phyloP scores from a whole-genome alignment of 352 stramenopile species.

The Globisporangium abappressorium region DNA sequence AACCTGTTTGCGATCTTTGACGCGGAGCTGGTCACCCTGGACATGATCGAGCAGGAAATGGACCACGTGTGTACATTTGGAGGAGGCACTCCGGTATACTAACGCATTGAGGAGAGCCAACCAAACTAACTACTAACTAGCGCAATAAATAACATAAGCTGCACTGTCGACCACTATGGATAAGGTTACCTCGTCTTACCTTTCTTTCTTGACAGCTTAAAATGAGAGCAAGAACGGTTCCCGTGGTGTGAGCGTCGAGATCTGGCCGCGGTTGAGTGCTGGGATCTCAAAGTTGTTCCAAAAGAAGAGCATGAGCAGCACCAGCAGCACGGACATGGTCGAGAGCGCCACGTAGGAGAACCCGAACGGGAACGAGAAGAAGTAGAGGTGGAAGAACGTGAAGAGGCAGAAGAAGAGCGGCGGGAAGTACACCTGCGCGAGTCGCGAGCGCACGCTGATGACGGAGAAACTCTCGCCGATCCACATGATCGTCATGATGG shows the following conservation, averaged over 20 bases:
- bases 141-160: not conserved
- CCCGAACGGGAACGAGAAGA: conserved; percentile 92
- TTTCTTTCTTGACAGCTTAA: not conserved
- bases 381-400: conserved; percentile 94
- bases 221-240: conserved; percentile 13
- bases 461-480: conserved; percentile 90
- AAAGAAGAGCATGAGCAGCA: conserved; percentile 69
- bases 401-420: conserved; percentile 93
- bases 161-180: not conserved
- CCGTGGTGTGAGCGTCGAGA: conserved; percentile 27
- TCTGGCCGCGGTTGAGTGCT: conserved; percentile 39
- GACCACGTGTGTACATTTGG: conserved; percentile 32
- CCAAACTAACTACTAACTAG: conserved; percentile 5
- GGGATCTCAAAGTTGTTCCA: conserved; percentile 70
- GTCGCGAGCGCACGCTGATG: conserved; percentile 71
- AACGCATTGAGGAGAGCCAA: not conserved
- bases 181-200: not conserved
- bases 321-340: conserved; percentile 31
- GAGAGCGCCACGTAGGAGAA: conserved; percentile 89
- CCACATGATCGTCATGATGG: conserved; percentile 87
- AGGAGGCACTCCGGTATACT: conserved; percentile 6
- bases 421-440: conserved; percentile 84
- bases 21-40: conserved; percentile 21
- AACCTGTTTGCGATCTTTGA: conserved; percentile 43
- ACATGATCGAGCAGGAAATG: conserved; percentile 40